Conservation (phyloP, 495 filamentous ascomycete species). For the Trichodelitschia bisporula region DNA sequence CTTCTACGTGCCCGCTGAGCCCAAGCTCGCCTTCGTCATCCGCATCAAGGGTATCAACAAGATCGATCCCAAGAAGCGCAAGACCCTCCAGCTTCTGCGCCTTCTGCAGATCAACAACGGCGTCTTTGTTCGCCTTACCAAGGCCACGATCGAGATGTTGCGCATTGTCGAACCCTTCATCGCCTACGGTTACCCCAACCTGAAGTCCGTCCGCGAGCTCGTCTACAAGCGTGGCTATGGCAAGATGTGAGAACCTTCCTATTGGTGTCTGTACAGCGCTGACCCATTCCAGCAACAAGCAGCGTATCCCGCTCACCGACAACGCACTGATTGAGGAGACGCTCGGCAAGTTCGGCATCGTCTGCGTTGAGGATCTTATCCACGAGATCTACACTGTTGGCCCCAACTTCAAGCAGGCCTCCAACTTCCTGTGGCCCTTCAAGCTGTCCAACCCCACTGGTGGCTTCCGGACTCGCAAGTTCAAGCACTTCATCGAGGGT, state of each 20-base stretch:
- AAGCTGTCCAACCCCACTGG: constrained; percentile 95
- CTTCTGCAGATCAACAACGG: constrained; percentile 99
- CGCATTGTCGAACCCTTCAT: constrained; percentile 92
- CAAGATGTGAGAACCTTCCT: too few species aligned
- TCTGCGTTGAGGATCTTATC: constrained; percentile 98
- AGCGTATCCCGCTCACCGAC: constrained; percentile 88
- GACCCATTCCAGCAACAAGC: too few species aligned
- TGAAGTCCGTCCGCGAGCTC: constrained; percentile 95
- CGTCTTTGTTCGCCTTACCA: constrained; percentile 90
- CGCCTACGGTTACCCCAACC: constrained; percentile 96
- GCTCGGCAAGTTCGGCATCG: constrained; percentile 94
- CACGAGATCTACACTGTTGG: constrained; percentile 98
- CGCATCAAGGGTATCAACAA: constrained; percentile 99
- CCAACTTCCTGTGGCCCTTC: constrained; percentile 99
- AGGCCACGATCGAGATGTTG: constrained; percentile 95
- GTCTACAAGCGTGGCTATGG: constrained; percentile 99
- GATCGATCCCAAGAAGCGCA: constrained; percentile 98
- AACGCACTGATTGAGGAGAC: constrained; percentile 90
- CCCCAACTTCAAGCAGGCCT: constrained; percentile 98
- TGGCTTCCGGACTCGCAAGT: constrained; percentile 87
- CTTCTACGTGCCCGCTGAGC: constrained; percentile 82
- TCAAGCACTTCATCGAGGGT: constrained; percentile 98
- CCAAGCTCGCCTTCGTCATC: constrained; percentile 93
- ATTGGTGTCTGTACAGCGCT: too few species aligned
- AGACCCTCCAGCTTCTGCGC: constrained; percentile 97